These are phyloP conservation scores for Tuber indicum DNA, from an alignment of 495 filamentous ascomycete species.

Conservation along the genomic window DNA sequence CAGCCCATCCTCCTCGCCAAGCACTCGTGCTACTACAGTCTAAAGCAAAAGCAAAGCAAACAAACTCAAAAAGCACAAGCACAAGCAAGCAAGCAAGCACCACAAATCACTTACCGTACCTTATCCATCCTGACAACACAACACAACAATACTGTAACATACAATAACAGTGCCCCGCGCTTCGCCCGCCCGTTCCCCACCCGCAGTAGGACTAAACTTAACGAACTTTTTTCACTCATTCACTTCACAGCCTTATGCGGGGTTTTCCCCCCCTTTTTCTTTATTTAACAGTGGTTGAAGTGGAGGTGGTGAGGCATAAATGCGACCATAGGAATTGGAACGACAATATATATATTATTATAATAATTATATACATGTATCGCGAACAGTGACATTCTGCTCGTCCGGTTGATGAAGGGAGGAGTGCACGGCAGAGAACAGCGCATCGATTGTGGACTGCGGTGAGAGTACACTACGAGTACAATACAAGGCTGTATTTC, in stretches of 20 bases:
- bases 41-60: slow-evolving; percentile 2
- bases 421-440: background rate
- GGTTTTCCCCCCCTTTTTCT: background rate
- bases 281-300: background rate
- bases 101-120: background rate
- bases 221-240: background rate
- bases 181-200: background rate
- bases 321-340: background rate
- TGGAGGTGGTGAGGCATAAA: background rate
- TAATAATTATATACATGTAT: background rate
- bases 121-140: slow-evolving; percentile 2
- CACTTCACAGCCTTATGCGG: background rate
- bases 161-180: background rate
- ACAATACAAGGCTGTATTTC: background rate
- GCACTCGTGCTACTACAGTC: background rate
- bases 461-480: background rate
- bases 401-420: background rate
- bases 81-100: background rate
- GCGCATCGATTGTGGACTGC: background rate
- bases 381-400: background rate
- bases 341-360: background rate
- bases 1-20: background rate
- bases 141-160: background rate
- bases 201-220: background rate
- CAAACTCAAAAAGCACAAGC: background rate